These are phyloP conservation scores for Starmerella sirachaensis DNA, from an alignment of 805 yeast genomes.

Conservation along the genomic window DNA sequence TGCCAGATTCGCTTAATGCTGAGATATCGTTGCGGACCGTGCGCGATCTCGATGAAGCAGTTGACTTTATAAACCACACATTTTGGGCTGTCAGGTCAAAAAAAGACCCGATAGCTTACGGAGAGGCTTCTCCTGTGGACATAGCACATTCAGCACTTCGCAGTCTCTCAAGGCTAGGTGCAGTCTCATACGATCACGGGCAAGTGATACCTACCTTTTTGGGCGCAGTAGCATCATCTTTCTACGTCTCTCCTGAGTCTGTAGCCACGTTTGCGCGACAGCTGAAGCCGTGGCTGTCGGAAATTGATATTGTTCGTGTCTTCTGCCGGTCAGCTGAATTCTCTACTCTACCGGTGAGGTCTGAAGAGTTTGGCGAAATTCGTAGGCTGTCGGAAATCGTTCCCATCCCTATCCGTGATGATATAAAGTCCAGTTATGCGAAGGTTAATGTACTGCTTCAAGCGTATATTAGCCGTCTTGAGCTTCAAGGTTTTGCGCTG, in stretches of 20 bases:
- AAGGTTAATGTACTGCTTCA: conserved; percentile 74
- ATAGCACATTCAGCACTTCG: conserved; percentile 65
- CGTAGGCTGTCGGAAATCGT: conserved; percentile 54
- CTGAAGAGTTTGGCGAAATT: conserved; percentile 71
- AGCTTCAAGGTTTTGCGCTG: conserved; percentile 77
- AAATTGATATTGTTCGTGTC: conserved; percentile 62
- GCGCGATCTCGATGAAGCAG: conserved; percentile 48
- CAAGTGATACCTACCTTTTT: conserved; percentile 50
- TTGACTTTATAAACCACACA: conserved; percentile 67
- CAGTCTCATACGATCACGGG: conserved; percentile 46
- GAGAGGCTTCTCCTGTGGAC: conserved; percentile 34
- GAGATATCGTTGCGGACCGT: conserved; percentile 71
- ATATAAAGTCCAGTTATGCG: conserved; percentile 55
- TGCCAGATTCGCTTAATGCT: conserved; percentile 73
- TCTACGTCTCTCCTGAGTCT: conserved; percentile 66
- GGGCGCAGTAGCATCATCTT: conserved; percentile 77
- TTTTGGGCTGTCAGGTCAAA: conserved; percentile 72
- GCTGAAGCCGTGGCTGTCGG: conserved; percentile 51
- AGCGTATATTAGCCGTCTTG: conserved; percentile 67
- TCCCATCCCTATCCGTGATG: conserved; percentile 78
- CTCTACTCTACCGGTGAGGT: conserved; percentile 68
- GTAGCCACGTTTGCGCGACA: conserved; percentile 53
- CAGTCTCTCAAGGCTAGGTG: conserved; percentile 42
- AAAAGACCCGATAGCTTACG: conserved; percentile 59
- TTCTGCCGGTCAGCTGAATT: conserved; percentile 81